Conservation (phyloP, 2,329 filamentous ascomycete species). For the Diaporthe aspalathi region DNA sequence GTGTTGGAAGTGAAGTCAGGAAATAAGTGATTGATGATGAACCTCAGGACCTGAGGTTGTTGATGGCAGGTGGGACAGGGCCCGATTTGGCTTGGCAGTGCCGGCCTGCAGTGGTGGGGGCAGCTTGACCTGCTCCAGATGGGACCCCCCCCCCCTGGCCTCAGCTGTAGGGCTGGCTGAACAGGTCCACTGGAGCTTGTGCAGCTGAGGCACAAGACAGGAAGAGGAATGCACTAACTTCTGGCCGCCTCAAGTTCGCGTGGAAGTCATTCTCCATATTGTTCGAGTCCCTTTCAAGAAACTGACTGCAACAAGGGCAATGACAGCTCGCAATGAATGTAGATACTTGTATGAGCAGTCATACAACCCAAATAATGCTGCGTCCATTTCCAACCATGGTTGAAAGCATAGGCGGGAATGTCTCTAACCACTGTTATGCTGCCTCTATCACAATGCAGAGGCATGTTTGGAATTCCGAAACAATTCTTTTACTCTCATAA, state of each 20-base stretch:
- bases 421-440: neutral
- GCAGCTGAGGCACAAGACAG: too few species aligned
- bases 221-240: too few species aligned
- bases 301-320: too few species aligned
- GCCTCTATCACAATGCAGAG: neutral
- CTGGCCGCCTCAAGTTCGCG: too few species aligned
- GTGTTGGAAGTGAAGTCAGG: neutral
- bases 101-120: neutral
- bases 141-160: too few species aligned
- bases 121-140: neutral
- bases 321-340: too few species aligned
- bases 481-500: neutral
- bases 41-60: neutral
- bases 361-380: too few species aligned
- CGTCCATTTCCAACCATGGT: too few species aligned
- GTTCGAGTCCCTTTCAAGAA: too few species aligned
- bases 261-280: too few species aligned
- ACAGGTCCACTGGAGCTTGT: too few species aligned
- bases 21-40: neutral
- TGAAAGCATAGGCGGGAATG: neutral
- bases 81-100: neutral
- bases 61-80: neutral
- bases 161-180: slow-evolving; percentile 5
- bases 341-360: too few species aligned
- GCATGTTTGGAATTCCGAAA: neutral